Evolutionary conservation across 2,329 filamentous ascomycete species (phyloP), one percentile per base, ranked within the genome.

Genomic region (Penicillium expansum): DNA sequence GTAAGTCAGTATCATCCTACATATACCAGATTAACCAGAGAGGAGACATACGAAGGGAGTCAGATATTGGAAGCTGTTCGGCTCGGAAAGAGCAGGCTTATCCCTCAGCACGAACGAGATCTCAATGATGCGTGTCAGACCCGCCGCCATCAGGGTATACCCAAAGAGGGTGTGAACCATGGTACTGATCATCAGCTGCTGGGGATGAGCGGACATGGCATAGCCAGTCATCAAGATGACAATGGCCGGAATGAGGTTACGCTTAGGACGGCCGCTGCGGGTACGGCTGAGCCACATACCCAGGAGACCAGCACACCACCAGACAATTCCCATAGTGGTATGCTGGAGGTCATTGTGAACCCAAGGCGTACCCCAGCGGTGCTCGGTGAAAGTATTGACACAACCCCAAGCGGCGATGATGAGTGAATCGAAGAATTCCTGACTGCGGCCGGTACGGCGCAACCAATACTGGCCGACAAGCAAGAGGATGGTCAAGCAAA

Each of bases 271-370:
- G 50, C 94, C 93, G 61, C 93, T 86, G 55, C 91, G 86, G 71
- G 88, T 91, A 61, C 86, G 84, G 72, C 91, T 96, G 38, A 99
- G 81, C 94, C 93, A 99, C 51, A 99, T 83, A 41, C 94, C 94
- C 11, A 93, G 83, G 30, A 99, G 79, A 24, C 94, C 94, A 8
- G 94, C 93, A 67, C 87, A 90, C 93, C 93, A 99, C 94, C 94
- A 99, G 50, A 99, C 86, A 60, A 99, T 86, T n/a, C 94, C 94
- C 93, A 99, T 97, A n/a, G 90, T 91, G 0, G 94, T 99, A 74
- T 99, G 94, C 74, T 99, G 93, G 77, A 96, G 86, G 74, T 99
- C 94, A 70, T 97, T 97, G 75, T 85, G 86, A 51, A 89, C 91
- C 94, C 94, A 99, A 0, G 85, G 83, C 1, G 82, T 82, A 53